Conservation (phyloP, 345 rosid species). For the Pugionium dolabratum region DNA sequence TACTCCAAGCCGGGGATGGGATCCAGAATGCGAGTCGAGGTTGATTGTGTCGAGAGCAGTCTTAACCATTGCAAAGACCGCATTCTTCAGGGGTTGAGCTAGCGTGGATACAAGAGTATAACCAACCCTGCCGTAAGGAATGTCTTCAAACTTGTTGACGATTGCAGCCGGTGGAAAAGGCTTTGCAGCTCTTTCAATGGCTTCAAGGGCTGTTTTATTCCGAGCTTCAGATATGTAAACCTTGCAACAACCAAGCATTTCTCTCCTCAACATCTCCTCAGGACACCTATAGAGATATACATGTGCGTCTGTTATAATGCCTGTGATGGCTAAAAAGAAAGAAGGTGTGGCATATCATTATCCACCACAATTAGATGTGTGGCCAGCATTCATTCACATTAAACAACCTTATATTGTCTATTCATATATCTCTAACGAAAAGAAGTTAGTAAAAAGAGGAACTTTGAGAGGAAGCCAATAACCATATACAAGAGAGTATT, state of each 20-base stretch:
- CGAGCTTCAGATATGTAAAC: constrained; percentile 80
- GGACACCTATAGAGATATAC: constrained; percentile 22
- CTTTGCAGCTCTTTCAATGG: constrained; percentile 69
- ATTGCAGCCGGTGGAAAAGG: constrained; percentile 63
- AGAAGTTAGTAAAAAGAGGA: too few species aligned
- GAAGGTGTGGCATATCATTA: constrained; percentile 34
- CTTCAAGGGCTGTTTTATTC: constrained; percentile 65
- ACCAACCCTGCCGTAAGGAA: constrained; percentile 75
- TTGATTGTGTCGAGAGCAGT: constrained; percentile 67
- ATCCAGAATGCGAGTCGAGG: constrained; percentile 68
- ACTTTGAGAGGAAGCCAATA: too few species aligned
- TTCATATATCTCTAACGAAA: too few species aligned
- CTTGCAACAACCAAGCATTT: constrained; percentile 80
- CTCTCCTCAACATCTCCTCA: constrained; percentile 62
- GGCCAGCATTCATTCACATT: constrained; percentile 28
- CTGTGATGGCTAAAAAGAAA: constrained; percentile 13
- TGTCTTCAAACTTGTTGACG: constrained; percentile 81
- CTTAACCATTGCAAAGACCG: constrained; percentile 77
- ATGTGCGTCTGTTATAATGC: background rate
- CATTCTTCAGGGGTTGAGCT: constrained; percentile 45
- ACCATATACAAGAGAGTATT: too few species aligned
- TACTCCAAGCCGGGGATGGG: constrained; percentile 91
- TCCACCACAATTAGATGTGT: constrained; percentile 36
- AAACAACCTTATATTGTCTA: too few species aligned
- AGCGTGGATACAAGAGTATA: constrained; percentile 71